phyloP scores from a whole-genome alignment of 2,329 filamentous ascomycete species.

The Aspergillus floridensis region DNA sequence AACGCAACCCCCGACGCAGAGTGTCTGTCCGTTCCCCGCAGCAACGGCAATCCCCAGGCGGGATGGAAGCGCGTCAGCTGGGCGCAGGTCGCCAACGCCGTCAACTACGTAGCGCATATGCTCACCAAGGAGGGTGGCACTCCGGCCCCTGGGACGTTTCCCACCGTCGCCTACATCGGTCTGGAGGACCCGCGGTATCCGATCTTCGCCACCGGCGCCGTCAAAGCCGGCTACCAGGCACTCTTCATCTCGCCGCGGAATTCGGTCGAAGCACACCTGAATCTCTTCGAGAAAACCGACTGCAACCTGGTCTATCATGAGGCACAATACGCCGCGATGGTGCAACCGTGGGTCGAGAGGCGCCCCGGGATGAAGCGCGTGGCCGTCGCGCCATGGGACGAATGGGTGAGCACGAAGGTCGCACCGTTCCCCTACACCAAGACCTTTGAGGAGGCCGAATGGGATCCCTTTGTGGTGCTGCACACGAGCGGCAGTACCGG shows the following conservation, averaged over 20 bases:
- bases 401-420: slow-evolving; percentile 1
- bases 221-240: slow-evolving; percentile 7
- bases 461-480: slow-evolving; percentile 34
- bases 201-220: slow-evolving; percentile 7
- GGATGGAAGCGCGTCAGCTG: slow-evolving; percentile 9
- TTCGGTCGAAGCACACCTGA: slow-evolving; percentile 9
- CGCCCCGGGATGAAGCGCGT: slow-evolving; percentile 1
- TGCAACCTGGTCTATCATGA: slow-evolving; percentile 8
- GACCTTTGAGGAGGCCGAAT: slow-evolving; percentile 33
- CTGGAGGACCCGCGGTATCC: slow-evolving; percentile 9
- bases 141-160: background rate
- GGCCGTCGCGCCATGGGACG: background rate
- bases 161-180: slow-evolving; percentile 11
- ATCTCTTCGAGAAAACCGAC: slow-evolving; percentile 6
- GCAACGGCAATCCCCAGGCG: background rate
- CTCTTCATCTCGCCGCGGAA: slow-evolving; percentile 8
- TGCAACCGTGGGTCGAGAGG: slow-evolving; percentile 4
- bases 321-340: background rate
- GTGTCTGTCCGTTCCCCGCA: slow-evolving; percentile 1
- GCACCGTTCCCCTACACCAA: slow-evolving; percentile 20
- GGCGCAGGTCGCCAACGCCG: slow-evolving; percentile 7
- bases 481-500: slow-evolving; percentile 40
- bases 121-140: background rate
- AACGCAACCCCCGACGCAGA: background rate
- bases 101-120: slow-evolving; percentile 10